phyloP scores from a whole-genome alignment of 1,139 yeast genomes.

The Candida pseudoviswanathii region DNA sequence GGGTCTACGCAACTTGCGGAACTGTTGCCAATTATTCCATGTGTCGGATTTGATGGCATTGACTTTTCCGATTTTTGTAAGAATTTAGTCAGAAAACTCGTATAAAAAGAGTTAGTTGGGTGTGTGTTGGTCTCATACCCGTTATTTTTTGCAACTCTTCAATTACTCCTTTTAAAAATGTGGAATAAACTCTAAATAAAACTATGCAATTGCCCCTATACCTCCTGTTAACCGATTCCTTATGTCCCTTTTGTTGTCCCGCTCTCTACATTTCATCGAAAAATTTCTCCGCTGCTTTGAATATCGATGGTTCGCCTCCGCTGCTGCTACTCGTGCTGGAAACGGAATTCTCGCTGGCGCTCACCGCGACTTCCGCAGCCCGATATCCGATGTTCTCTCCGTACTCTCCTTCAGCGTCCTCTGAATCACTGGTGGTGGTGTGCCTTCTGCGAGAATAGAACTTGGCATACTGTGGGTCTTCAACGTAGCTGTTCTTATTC shows the following conservation, averaged over 20 bases:
- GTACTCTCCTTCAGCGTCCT: background rate
- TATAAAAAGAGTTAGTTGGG: background rate
- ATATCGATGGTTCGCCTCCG: slow-evolving; percentile 19
- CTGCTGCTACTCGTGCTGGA: background rate
- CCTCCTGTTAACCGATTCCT: background rate
- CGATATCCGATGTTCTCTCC: background rate
- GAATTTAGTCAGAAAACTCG: background rate
- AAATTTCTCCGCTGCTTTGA: slow-evolving; percentile 29
- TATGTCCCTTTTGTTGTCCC: background rate
- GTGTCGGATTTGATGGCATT: background rate
- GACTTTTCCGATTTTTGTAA: background rate
- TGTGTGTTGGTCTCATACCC: background rate
- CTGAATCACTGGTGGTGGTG: background rate
- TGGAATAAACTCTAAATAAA: background rate
- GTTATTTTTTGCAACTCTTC: background rate
- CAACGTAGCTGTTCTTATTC: slow-evolving; percentile 9
- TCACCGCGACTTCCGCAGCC: background rate
- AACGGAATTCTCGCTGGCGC: background rate
- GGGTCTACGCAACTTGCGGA: background rate
- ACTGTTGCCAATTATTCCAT: background rate
- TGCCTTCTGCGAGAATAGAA: slow-evolving; percentile 19
- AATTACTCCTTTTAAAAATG: background rate
- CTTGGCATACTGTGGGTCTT: slow-evolving; percentile 27
- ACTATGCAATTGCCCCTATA: background rate
- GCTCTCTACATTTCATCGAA: slow-evolving; percentile 15